Base-by-base conservation (phyloP, 2,329 filamentous ascomycete genomes). In the Penicillium expansum region DNA sequence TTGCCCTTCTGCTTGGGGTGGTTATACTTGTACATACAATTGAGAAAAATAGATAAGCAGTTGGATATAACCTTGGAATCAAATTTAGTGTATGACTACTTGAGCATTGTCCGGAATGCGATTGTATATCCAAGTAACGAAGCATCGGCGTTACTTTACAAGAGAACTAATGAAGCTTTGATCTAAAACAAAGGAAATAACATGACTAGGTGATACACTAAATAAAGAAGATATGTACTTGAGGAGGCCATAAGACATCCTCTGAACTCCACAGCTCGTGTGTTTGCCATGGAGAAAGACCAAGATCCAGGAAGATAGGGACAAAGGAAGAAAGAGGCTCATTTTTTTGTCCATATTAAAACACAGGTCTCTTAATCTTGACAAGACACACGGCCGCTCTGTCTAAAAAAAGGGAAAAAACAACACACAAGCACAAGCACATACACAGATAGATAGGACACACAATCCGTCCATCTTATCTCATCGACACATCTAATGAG, bases 311-410 rank as follows among this genome's bases (percentile, higher is more conserved):
- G 61, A 65, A 57, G 60, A 65, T 57, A 56, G 57, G 52, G 58
- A 65, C 59, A 67, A 63, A 62, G 64, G 61, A 61, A 59, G 59
- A 57, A 70, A 64, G 62, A 66, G 67, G 64, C 62, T 69, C 62
- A 67, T 65, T 70, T 71, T 66, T 66, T 69, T 69, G 67, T 72
- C 70, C 70, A 72, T 72, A 72, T 71, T 73, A 71, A 71, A 73
- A 71, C 70, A 73, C 62, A 56, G 63, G 66, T 68, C 68, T 70
- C 67, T 71, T 70, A 68, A 69, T 72, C 69, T 69, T 71, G 67
- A 71, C 70, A 70, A 68, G 65, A 64, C 63, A 67, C 62, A 70
- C 56, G 67, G 64, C 63, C 63, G 65, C 64, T 69, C 65, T 68
- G 66, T 72, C 70, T 72, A 72, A 68, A 65, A 64, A 57, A 64